Conservation (phyloP, 208 protist species). For the Kentomonas sorsogonicus region DNA sequence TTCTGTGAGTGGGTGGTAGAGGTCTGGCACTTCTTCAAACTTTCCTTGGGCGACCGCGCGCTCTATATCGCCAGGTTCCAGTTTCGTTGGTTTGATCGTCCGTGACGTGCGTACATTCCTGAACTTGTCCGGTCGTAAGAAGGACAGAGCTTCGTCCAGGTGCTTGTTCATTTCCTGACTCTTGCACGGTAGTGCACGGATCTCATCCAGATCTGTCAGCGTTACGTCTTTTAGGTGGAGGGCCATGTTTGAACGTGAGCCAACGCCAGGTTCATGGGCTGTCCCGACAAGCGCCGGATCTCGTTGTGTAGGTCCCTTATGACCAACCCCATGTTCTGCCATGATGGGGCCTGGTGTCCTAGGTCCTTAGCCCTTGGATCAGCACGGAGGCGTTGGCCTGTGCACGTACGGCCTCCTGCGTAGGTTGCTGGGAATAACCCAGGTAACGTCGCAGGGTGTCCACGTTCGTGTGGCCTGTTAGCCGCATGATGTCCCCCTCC, state of each 20-base stretch:
- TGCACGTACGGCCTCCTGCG: constrained; percentile 9
- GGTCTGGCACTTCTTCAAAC: constrained; percentile 2
- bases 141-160: no score
- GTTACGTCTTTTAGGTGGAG: no score
- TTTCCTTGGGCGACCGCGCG: constrained; percentile 1
- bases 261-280: neutral
- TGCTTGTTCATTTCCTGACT: no score
- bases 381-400: constrained; percentile 12
- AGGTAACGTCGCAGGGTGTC: constrained; percentile 9
- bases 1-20: neutral
- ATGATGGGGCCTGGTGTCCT: neutral
- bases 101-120: neutral
- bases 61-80: neutral
- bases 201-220: no score
- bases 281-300: neutral
- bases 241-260: no score
- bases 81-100: constrained; percentile 2
- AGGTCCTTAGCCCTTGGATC: constrained; percentile 2
- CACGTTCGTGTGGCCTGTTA: constrained; percentile 8
- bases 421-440: constrained; percentile 10
- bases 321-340: neutral
- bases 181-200: no score
- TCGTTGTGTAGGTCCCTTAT: constrained; percentile 2
- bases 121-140: neutral
- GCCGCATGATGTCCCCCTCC: constrained; percentile 8